phyloP scores from a whole-genome alignment of 345 rosid species.

The Theobroma cacao region DNA sequence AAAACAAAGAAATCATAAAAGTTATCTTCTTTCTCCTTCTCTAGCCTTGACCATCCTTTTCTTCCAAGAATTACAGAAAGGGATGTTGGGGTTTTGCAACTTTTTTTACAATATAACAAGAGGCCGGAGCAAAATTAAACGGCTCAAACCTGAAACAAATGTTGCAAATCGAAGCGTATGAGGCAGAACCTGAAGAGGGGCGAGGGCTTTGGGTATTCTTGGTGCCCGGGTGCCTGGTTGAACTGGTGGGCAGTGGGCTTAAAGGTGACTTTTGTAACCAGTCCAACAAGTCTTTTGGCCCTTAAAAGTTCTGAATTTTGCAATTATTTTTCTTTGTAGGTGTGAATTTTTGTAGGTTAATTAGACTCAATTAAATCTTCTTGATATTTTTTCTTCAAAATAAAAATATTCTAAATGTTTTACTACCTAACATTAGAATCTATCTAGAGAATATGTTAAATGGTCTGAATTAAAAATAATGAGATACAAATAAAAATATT shows the following conservation, averaged over 20 bases:
- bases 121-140: not conserved
- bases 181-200: not conserved
- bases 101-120: not conserved
- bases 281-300: not conserved
- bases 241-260: conserved; percentile 4
- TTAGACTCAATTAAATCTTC: no score
- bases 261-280: not conserved
- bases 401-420: no score
- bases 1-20: not conserved
- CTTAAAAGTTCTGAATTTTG: not conserved
- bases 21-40: not conserved
- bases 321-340: not conserved
- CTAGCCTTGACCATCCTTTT: not conserved
- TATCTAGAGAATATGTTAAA: no score
- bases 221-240: not conserved
- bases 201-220: not conserved
- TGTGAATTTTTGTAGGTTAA: not conserved
- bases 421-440: no score
- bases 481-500: no score
- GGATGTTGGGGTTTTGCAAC: not conserved
- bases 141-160: not conserved
- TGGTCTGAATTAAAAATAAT: no score
- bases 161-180: not conserved
- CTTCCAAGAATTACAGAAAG: not conserved
- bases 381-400: no score